These are phyloP conservation scores for Syzygium malaccense DNA, from an alignment of 441 rosid species.

Conservation along the genomic window DNA sequence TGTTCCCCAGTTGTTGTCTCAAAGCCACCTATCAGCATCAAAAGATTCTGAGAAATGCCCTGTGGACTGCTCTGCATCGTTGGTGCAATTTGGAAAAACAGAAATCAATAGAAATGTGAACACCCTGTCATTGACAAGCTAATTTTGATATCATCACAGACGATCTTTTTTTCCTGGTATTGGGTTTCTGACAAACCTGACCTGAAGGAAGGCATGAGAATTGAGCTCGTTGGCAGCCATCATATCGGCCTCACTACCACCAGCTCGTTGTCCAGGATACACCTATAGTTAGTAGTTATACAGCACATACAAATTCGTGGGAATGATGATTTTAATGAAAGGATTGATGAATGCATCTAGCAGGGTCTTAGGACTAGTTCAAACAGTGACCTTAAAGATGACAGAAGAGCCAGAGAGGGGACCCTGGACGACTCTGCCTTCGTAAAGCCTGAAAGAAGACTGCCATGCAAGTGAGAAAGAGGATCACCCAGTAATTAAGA, in stretches of 20 bases:
- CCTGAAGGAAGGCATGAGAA: constrained; percentile 89
- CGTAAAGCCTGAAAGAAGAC: constrained; percentile 80
- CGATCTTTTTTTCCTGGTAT: background rate
- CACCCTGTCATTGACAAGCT: background rate
- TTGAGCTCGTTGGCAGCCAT: constrained; percentile 97
- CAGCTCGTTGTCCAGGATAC: constrained; percentile 84
- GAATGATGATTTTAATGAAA: background rate
- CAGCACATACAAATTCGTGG: background rate
- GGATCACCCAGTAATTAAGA: background rate
- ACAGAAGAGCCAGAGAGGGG: constrained; percentile 57
- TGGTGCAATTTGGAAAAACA: background rate
- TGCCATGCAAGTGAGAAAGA: constrained; percentile 39
- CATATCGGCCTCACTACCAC: constrained; percentile 83
- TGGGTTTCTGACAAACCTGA: constrained; percentile 5
- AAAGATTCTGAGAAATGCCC: constrained; percentile 54
- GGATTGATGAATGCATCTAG: background rate
- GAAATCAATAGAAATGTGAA: background rate
- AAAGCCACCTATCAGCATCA: constrained; percentile 78
- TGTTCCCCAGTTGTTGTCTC: constrained; percentile 89
- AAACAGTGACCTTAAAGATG: constrained; percentile 52
- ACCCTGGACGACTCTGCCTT: constrained; percentile 86
- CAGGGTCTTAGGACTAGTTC: background rate
- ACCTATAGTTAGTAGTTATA: constrained; percentile 31
- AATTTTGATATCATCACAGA: background rate
- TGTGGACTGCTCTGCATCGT: constrained; percentile 49